Evolutionary conservation across 257 asterid species (phyloP).

Genomic region (Przewalskia tangutica): DNA sequence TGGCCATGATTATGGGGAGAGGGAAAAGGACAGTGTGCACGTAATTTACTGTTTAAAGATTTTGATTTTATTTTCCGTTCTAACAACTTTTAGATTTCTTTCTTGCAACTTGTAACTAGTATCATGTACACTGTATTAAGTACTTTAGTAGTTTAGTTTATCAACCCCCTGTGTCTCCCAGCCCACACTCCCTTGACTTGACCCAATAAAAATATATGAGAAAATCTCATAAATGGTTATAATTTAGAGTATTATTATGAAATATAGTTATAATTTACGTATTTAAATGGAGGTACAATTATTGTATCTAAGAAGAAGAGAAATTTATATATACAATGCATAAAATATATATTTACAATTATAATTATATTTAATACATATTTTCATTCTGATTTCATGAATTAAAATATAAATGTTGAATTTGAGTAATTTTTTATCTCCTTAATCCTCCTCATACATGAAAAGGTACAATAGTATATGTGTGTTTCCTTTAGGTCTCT

Average conservation of each 20-base stretch:
- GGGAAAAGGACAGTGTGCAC: conserved; percentile 13
- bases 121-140: not conserved
- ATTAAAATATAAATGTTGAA: not conserved
- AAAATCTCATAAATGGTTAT: too few relatives aligned
- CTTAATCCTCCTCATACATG: not conserved
- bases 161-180: not conserved
- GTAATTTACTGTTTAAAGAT: conserved; percentile 10
- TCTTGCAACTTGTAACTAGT: conserved; percentile 3
- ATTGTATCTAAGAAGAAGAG: too few relatives aligned
- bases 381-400: not conserved
- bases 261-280: too few relatives aligned
- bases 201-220: not conserved
- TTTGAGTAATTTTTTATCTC: not conserved
- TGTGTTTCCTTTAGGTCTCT: not conserved
- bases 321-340: too few relatives aligned
- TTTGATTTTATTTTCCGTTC: not conserved
- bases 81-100: conserved; percentile 5
- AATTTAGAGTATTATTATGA: too few relatives aligned
- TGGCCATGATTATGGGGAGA: conserved; percentile 1
- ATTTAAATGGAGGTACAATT: too few relatives aligned
- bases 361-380: too few relatives aligned
- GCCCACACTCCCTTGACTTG: not conserved
- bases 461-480: not conserved
- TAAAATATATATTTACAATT: too few relatives aligned
- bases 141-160: conserved; percentile 1